A percentile compares a stretch with the other conserved stretches of the same genome.
Evolutionary conservation across 169 alveolate species (phyloP).

Genomic region (Cryptosporidium ubiquitum): DNA sequence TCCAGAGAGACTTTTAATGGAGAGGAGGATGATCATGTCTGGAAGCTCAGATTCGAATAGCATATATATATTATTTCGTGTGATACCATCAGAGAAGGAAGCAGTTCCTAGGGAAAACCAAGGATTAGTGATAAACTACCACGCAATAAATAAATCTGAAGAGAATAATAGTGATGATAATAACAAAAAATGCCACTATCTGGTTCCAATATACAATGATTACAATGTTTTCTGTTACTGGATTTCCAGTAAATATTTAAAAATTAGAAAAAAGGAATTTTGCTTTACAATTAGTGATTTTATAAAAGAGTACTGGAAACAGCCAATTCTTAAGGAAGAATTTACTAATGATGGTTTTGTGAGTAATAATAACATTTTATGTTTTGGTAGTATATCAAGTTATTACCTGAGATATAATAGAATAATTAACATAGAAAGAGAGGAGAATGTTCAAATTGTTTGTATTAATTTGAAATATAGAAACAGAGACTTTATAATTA

Average conservation of each 20-base stretch:
- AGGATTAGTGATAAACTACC: slow-evolving; percentile 24
- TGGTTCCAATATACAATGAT: slow-evolving; percentile 56
- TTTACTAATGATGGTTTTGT: background rate
- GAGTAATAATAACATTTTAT: slow-evolving; percentile 25
- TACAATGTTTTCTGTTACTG: slow-evolving; percentile 21
- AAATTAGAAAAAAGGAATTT: slow-evolving; percentile 7
- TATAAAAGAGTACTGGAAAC: slow-evolving; percentile 63
- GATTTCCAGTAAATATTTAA: slow-evolving; percentile 42
- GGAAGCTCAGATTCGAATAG: background rate
- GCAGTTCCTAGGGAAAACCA: background rate
- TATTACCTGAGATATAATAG: slow-evolving; percentile 7
- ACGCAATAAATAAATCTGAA: background rate
- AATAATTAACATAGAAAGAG: slow-evolving; percentile 35
- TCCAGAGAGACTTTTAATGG: slow-evolving; percentile 8
- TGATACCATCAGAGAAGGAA: slow-evolving; percentile 9
- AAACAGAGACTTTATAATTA: slow-evolving; percentile 18
- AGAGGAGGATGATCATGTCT: slow-evolving; percentile 4
- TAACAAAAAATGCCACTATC: slow-evolving; percentile 2
- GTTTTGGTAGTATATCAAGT: background rate
- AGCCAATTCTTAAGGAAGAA: slow-evolving; percentile 11
- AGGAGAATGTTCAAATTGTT: slow-evolving; percentile 22
- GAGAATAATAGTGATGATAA: background rate
- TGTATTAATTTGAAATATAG: slow-evolving; percentile 25
- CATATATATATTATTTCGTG: slow-evolving; percentile 37
- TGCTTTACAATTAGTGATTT: slow-evolving; percentile 21